Evolutionary conservation across 768 basidiomycete genomes (phyloP).

Genomic region (Leccinellum albellum): DNA sequence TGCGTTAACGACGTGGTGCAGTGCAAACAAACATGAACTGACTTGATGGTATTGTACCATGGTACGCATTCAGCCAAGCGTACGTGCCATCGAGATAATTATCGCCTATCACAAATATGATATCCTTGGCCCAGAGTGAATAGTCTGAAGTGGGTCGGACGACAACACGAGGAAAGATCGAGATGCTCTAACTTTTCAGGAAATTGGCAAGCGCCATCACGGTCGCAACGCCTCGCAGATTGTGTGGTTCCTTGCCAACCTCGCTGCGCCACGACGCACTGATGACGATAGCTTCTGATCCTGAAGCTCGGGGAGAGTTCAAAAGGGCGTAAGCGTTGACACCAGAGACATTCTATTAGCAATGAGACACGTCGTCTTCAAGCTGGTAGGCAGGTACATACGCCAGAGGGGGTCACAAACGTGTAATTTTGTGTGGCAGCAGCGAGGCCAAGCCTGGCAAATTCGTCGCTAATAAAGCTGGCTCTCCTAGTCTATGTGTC

Average conservation of each 20-base stretch:
- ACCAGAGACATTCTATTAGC: constrained; percentile 51
- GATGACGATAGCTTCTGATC: constrained; percentile 87
- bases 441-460: constrained; percentile 70
- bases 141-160: constrained; percentile 48
- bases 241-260: constrained; percentile 53
- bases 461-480: constrained; percentile 55
- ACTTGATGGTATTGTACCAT: constrained; percentile 68
- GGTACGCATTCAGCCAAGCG: constrained; percentile 86
- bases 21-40: constrained; percentile 10
- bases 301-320: constrained; percentile 85
- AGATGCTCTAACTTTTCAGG: constrained; percentile 60
- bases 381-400: constrained; percentile 23
- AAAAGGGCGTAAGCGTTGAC: constrained; percentile 81
- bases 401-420: constrained; percentile 50
- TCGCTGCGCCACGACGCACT: constrained; percentile 87
- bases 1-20: not conserved
- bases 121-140: constrained; percentile 93
- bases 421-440: constrained; percentile 67
- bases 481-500: constrained; percentile 52
- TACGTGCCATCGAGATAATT: constrained; percentile 89
- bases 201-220: constrained; percentile 82
- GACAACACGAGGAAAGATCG: not conserved
- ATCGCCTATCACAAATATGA: constrained; percentile 87
- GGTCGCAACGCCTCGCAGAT: constrained; percentile 84
- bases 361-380: not conserved